A percentile compares a stretch with the other conserved stretches of the same genome.
phyloP scores from a whole-genome alignment of 192 early-diverging fungal genomes.

The Podila epicladia region DNA sequence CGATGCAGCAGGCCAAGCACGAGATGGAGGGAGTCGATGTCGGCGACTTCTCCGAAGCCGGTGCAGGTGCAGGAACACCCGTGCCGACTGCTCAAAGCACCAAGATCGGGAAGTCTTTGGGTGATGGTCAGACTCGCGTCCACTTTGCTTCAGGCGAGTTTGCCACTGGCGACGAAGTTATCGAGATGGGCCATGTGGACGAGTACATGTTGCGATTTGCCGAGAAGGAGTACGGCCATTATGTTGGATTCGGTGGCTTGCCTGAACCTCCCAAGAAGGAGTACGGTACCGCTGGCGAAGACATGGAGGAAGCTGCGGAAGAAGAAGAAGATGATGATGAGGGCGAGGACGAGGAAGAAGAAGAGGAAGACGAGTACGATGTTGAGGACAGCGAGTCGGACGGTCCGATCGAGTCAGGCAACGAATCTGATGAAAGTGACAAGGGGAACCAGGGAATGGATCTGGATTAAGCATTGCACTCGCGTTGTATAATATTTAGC shows the following conservation, averaged over 20 bases:
- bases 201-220: conserved; percentile 76
- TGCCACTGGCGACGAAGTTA: conserved; percentile 26
- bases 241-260: conserved; percentile 64
- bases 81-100: conserved; percentile 39
- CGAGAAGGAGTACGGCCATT: conserved; percentile 62
- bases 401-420: too few relatives aligned
- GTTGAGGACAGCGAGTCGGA: conserved; percentile 6
- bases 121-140: conserved; percentile 16
- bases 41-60: conserved; percentile 66
- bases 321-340: conserved; percentile 28
- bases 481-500: too few relatives aligned
- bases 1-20: conserved; percentile 60
- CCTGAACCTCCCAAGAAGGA: conserved; percentile 28
- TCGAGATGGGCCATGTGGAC: conserved; percentile 75
- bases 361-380: conserved; percentile 19
- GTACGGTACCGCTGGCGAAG: background rate
- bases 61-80: conserved; percentile 40
- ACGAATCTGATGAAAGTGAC: too few relatives aligned
- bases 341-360: conserved; percentile 12
- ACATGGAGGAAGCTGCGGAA: background rate
- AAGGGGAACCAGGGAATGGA: too few relatives aligned
- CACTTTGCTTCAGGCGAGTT: conserved; percentile 19
- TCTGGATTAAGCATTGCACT: too few relatives aligned
- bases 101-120: conserved; percentile 12
- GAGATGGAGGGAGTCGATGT: conserved; percentile 69